A percentile compares a stretch with the other conserved stretches of the same genome.
Evolutionary conservation across 495 filamentous ascomycete genomes (phyloP).

Genomic region (Aspergillus egyptiacus): DNA sequence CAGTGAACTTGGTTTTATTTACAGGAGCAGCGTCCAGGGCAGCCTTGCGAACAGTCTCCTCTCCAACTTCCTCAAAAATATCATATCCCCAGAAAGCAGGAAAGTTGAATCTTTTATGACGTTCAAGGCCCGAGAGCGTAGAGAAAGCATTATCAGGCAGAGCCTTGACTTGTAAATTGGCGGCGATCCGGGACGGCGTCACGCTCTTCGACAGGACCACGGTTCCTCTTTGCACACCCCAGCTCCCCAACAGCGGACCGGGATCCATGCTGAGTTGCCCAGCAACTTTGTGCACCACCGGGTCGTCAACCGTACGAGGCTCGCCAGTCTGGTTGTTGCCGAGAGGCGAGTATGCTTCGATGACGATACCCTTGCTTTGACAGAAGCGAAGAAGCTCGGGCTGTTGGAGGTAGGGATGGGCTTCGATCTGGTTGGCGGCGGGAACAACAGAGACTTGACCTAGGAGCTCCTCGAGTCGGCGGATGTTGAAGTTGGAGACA

Average conservation of each 20-base stretch:
- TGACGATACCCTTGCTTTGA: constrained; percentile 44
- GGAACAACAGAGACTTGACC: constrained; percentile 36
- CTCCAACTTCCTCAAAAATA: constrained; percentile 31
- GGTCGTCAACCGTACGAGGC: constrained; percentile 35
- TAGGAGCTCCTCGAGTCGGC: constrained; percentile 40
- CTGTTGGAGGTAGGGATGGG: constrained; percentile 59
- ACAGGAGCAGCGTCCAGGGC: constrained; percentile 16
- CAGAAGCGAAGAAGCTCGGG: constrained; percentile 42
- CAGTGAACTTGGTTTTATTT: constrained; percentile 26
- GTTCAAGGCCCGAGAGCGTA: constrained; percentile 25
- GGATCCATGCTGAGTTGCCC: constrained; percentile 31
- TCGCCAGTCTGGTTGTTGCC: constrained; percentile 40
- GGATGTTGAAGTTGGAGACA: constrained; percentile 50
- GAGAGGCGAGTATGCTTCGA: constrained; percentile 57
- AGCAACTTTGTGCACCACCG: constrained; percentile 31
- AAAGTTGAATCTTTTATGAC: constrained; percentile 38
- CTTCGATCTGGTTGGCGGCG: constrained; percentile 55
- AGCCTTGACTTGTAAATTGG: constrained; percentile 28
- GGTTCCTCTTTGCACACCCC: constrained; percentile 46
- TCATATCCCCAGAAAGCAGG: constrained; percentile 34
- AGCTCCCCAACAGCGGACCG: constrained; percentile 39
- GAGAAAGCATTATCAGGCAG: constrained; percentile 34
- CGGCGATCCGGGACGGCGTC: constrained; percentile 38
- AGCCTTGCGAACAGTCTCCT: constrained; percentile 21
- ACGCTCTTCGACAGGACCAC: constrained; percentile 47